phyloP scores from a whole-genome alignment of 2,329 filamentous ascomycete species.

The Penicillium digitatum region DNA sequence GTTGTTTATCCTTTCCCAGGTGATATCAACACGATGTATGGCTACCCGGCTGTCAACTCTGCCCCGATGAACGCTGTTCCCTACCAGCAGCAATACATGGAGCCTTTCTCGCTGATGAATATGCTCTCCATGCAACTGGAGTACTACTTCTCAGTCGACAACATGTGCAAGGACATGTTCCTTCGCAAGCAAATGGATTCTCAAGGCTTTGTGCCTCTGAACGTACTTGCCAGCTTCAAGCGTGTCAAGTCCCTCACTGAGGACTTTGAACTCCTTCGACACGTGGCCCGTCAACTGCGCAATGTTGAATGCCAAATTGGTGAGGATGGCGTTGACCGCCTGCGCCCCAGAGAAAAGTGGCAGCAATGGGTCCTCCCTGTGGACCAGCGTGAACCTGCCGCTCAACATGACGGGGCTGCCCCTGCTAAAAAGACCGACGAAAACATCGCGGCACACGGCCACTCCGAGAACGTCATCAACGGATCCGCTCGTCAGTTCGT shows the following conservation, averaged over 20 bases:
- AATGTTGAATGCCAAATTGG: constrained; percentile 71
- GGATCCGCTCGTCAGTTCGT: constrained; percentile 29
- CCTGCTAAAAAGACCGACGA: constrained; percentile 37
- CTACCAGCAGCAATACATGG: constrained; percentile 55
- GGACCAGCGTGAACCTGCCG: constrained; percentile 66
- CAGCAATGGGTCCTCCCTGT: constrained; percentile 71
- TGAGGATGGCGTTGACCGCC: constrained; percentile 71
- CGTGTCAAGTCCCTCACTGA: constrained; percentile 70
- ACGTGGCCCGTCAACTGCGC: constrained; percentile 67
- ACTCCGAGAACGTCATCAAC: constrained; percentile 32
- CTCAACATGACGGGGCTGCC: constrained; percentile 68
- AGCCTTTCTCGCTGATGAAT: constrained; percentile 53
- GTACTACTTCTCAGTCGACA: constrained; percentile 97
- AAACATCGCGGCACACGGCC: constrained; percentile 32
- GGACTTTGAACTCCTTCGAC: constrained; percentile 69
- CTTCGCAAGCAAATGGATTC: constrained; percentile 90
- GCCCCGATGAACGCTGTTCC: constrained; percentile 55
- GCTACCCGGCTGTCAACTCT: constrained; percentile 53
- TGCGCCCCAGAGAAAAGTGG: constrained; percentile 74
- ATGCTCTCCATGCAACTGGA: constrained; percentile 65
- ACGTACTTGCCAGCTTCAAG: constrained; percentile 79
- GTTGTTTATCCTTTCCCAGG: constrained; percentile 41
- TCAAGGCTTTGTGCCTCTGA: constrained; percentile 81
- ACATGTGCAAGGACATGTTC: constrained; percentile 88
- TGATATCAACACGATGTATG: constrained; percentile 54